Percentiles rank a stretch among this genome's conserved stretches.
phyloP scores from a whole-genome alignment of 257 asterid genomes.

The Solanum verrucosum region DNA sequence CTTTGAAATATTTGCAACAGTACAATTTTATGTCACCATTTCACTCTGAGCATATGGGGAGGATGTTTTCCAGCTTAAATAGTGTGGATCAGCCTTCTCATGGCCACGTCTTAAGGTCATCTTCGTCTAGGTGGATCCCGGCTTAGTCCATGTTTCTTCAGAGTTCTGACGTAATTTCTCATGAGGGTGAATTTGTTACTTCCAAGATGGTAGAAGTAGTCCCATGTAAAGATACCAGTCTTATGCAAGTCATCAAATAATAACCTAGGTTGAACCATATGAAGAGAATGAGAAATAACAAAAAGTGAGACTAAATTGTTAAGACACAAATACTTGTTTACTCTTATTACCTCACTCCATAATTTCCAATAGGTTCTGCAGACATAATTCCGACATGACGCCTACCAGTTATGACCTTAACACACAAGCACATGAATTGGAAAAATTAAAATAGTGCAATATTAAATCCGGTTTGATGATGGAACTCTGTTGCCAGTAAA shows the following conservation, averaged over 20 bases:
- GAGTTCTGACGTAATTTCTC: slow-evolving; percentile 60
- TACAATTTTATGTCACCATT: neutral
- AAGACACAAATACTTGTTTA: neutral
- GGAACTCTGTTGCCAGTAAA: neutral
- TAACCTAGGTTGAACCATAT: slow-evolving; percentile 34
- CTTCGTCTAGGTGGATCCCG: slow-evolving; percentile 69
- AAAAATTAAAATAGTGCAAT: neutral
- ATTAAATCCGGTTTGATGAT: neutral
- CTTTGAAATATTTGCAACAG: neutral
- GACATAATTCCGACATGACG: slow-evolving; percentile 93
- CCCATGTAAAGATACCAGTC: slow-evolving; percentile 97
- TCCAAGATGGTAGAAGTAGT: slow-evolving; percentile 74
- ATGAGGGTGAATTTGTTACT: slow-evolving; percentile 62
- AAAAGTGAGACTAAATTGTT: neutral
- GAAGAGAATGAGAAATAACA: neutral
- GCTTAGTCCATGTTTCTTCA: slow-evolving; percentile 70
- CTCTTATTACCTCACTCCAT: slow-evolving; percentile 75
- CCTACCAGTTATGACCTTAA: slow-evolving; percentile 90
- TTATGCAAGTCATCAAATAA: slow-evolving; percentile 85
- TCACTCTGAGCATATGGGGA: neutral
- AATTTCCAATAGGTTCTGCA: slow-evolving; percentile 86
- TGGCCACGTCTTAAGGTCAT: slow-evolving; percentile 7
- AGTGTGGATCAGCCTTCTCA: neutral
- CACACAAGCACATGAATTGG: neutral
- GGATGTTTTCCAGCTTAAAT: neutral